Conservation (phyloP, 495 filamentous ascomycete species). For the Clohesyomyces aquaticus region DNA sequence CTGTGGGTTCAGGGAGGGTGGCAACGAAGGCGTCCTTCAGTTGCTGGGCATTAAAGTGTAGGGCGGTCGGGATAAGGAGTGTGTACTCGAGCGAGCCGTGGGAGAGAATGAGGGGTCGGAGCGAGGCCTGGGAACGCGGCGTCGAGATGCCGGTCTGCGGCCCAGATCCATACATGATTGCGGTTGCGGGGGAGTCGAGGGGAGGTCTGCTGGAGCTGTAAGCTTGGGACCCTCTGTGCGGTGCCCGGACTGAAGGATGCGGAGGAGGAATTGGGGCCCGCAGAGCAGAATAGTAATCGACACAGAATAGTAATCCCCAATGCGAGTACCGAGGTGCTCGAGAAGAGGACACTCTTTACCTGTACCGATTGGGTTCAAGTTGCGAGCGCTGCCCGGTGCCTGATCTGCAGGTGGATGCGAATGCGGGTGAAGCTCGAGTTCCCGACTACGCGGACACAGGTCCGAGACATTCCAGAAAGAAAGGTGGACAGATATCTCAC, state of each 20-base stretch:
- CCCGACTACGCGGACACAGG: not conserved
- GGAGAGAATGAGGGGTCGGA: constrained; percentile 82
- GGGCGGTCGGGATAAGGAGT: constrained; percentile 87
- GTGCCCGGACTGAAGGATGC: not conserved
- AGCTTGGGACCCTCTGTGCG: not conserved
- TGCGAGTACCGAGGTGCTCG: not conserved
- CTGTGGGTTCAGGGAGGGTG: constrained; percentile 84
- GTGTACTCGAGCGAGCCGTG: constrained; percentile 95
- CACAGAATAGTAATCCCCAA: not conserved
- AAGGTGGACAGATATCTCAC: no score
- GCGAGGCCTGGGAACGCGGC: constrained; percentile 82
- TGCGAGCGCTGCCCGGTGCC: not conserved
- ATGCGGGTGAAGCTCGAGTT: not conserved
- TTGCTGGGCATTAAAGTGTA: constrained; percentile 94
- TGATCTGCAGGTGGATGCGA: not conserved
- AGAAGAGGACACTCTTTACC: not conserved
- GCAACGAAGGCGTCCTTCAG: constrained; percentile 83
- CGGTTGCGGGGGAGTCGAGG: constrained; percentile 7
- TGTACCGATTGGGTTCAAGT: not conserved
- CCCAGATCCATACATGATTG: constrained; percentile 85
- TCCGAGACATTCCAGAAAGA: no score
- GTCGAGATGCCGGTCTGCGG: constrained; percentile 94
- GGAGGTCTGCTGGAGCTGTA: constrained; percentile 6
- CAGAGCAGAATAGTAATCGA: not conserved
- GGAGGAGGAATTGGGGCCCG: not conserved